phyloP scores from a whole-genome alignment of 345 rosid genomes.

The Euphorbia tirucalli region DNA sequence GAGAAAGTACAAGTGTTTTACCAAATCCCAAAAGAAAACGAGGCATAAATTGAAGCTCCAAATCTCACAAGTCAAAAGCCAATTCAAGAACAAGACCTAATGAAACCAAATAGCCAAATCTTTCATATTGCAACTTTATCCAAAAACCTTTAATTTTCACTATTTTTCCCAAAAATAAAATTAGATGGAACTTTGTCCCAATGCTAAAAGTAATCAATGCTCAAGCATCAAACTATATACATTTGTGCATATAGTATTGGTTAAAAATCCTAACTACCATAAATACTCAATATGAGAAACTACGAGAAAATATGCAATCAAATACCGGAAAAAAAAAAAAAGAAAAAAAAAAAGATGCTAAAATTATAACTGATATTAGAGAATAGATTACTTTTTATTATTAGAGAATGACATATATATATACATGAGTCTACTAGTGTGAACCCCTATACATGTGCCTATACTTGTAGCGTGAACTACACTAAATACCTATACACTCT shows the following conservation, averaged over 20 bases:
- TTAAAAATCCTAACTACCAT: neutral
- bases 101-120: neutral
- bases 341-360: no score
- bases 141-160: neutral
- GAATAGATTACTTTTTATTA: no score
- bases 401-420: no score
- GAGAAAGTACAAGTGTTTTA: constrained; percentile 18
- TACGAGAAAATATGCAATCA: no score
- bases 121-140: neutral
- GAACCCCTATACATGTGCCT: no score
- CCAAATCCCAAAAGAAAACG: constrained; percentile 17
- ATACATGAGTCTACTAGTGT: no score
- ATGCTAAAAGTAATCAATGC: neutral
- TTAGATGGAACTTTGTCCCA: neutral
- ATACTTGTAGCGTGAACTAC: no score
- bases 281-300: neutral
- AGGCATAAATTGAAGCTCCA: neutral
- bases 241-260: neutral
- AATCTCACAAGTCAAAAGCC: neutral
- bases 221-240: neutral
- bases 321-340: neutral
- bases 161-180: neutral
- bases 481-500: no score
- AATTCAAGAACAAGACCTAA: neutral
- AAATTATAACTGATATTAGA: no score